Evolutionary conservation across 2,329 filamentous ascomycete species (phyloP).

Genomic region (Trichoderma citrinoviride): DNA sequence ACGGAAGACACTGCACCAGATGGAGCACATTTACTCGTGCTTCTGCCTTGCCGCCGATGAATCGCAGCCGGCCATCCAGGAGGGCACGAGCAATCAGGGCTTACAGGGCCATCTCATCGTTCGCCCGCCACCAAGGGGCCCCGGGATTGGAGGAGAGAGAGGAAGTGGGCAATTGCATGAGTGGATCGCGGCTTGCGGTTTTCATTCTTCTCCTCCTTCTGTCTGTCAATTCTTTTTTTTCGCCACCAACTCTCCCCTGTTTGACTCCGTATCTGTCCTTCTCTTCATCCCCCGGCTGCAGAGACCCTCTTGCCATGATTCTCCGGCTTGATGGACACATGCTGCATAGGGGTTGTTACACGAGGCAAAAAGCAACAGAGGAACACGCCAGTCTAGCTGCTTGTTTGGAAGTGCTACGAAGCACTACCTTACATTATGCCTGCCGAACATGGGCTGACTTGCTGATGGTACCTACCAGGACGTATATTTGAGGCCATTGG

Average conservation of each 20-base stretch:
- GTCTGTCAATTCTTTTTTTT: background rate
- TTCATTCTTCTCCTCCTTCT: background rate
- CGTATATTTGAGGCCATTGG: background rate
- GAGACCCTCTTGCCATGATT: slow-evolving; percentile 13
- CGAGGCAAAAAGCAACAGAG: background rate
- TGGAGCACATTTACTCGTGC: background rate
- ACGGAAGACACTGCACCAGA: background rate
- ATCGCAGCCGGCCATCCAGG: slow-evolving; percentile 1
- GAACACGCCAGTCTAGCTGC: background rate
- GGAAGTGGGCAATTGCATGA: slow-evolving; percentile 21
- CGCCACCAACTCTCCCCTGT: background rate
- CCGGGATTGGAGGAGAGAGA: slow-evolving; percentile 13
- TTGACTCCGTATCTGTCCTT: background rate
- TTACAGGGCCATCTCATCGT: slow-evolving; percentile 8
- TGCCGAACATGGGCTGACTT: background rate
- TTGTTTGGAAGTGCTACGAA: background rate
- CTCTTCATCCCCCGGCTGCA: background rate
- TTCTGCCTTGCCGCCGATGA: background rate
- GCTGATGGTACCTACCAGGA: background rate
- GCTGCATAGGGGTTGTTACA: slow-evolving; percentile 3
- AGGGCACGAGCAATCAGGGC: background rate
- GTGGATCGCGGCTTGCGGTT: slow-evolving; percentile 7
- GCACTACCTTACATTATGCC: background rate
- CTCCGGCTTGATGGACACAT: slow-evolving; percentile 4
- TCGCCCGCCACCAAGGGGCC: slow-evolving; percentile 21